phyloP scores from a whole-genome alignment of 495 filamentous ascomycete species.

The Penicillium dipodomyicola region DNA sequence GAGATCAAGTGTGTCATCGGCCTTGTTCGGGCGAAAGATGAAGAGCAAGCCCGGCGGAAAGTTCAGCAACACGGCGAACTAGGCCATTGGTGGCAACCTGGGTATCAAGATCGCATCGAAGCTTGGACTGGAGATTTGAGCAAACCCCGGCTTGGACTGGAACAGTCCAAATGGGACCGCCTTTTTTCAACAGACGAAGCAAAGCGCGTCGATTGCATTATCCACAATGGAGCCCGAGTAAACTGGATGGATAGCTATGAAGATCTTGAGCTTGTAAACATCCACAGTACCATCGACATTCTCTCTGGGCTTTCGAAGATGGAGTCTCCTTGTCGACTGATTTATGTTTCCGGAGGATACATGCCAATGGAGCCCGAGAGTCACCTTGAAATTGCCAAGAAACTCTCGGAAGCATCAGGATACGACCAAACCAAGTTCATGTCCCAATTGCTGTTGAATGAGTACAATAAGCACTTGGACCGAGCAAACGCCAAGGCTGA shows the following conservation, averaged over 20 bases:
- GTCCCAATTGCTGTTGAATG: no score
- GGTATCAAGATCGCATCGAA: slow-evolving; percentile 18
- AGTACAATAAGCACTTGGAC: no score
- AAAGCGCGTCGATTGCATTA: slow-evolving; percentile 20
- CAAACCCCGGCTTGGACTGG: slow-evolving; percentile 25
- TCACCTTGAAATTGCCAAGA: slow-evolving; percentile 10
- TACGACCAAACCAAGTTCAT: no score
- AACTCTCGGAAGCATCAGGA: slow-evolving; percentile 11
- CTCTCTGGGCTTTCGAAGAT: slow-evolving; percentile 13
- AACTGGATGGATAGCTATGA: slow-evolving; percentile 25
- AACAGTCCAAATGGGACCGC: slow-evolving; percentile 15
- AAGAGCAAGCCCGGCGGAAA: slow-evolving; percentile 20
- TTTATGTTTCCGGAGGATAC: slow-evolving; percentile 31
- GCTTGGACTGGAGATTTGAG: slow-evolving; percentile 34
- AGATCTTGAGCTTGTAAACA: slow-evolving; percentile 26
- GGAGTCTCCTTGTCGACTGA: slow-evolving; percentile 9
- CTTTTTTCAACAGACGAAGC: slow-evolving; percentile 17
- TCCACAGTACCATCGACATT: slow-evolving; percentile 25
- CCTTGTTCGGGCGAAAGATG: slow-evolving; percentile 21
- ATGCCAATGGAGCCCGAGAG: slow-evolving; percentile 11
- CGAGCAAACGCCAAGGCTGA: no score
- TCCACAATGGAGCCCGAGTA: slow-evolving; percentile 36
- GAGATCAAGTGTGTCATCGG: slow-evolving; percentile 22
- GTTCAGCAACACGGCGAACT: slow-evolving; percentile 17
- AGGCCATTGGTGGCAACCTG: slow-evolving; percentile 29